These are phyloP conservation scores for Colletotrichum echinochloae DNA, from an alignment of 2,329 filamentous ascomycete species.

Conservation along the genomic window DNA sequence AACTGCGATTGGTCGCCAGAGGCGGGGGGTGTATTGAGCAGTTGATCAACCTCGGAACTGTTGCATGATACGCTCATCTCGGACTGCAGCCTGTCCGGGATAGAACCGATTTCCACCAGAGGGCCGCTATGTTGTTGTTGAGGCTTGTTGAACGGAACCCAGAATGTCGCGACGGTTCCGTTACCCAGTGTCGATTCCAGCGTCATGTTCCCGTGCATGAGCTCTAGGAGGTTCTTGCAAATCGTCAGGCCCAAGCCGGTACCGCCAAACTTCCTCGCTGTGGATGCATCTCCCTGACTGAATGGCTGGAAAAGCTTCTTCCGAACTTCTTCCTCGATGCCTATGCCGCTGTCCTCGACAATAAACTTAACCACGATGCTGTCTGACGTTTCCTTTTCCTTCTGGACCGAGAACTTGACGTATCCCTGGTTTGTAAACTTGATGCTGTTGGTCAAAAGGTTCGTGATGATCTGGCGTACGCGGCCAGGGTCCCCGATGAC, in stretches of 20 bases:
- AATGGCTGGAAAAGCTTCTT: slow-evolving; percentile 83
- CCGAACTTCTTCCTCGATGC: slow-evolving; percentile 82
- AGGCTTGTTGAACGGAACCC: slow-evolving; percentile 81
- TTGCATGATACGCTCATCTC: slow-evolving; percentile 74
- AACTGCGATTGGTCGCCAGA: slow-evolving; percentile 37
- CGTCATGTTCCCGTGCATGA: slow-evolving; percentile 82
- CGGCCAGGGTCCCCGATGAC: slow-evolving; percentile 89
- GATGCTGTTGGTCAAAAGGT: slow-evolving; percentile 81
- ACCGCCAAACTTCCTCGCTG: slow-evolving; percentile 81
- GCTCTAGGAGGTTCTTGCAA: slow-evolving; percentile 81
- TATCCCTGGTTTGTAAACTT: slow-evolving; percentile 79
- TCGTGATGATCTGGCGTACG: slow-evolving; percentile 85
- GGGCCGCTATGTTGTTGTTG: slow-evolving; percentile 58
- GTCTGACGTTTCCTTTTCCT: slow-evolving; percentile 73
- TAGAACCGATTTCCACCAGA: slow-evolving; percentile 70
- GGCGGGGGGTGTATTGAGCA: slow-evolving; percentile 56
- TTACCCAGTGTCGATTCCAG: slow-evolving; percentile 74
- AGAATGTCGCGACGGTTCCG: slow-evolving; percentile 81
- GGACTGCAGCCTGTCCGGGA: slow-evolving; percentile 75
- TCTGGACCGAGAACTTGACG: slow-evolving; percentile 74
- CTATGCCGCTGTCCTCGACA: slow-evolving; percentile 83
- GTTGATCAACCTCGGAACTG: slow-evolving; percentile 71
- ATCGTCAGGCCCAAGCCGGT: slow-evolving; percentile 84
- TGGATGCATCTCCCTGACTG: slow-evolving; percentile 84
- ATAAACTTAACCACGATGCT: slow-evolving; percentile 76